Percentiles rank a stretch among this genome's conserved stretches.
Evolutionary conservation across 169 alveolate species (phyloP).

Genomic region (Cryptosporidium parvum): DNA sequence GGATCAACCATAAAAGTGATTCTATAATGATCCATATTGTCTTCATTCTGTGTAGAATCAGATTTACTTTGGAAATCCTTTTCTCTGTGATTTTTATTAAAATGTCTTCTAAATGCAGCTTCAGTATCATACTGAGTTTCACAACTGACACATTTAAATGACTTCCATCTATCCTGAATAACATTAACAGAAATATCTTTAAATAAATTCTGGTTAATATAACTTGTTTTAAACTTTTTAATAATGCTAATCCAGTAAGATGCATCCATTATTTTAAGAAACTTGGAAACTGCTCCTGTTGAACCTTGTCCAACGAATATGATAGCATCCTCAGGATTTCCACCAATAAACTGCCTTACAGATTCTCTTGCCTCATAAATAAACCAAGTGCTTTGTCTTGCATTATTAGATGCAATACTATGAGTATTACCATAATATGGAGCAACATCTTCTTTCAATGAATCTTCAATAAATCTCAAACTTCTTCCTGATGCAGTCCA

Average conservation of each 20-base stretch:
- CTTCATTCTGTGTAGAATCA: neutral
- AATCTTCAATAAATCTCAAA: conserved; percentile 86
- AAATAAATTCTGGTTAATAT: conserved; percentile 3
- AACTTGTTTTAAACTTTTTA: conserved; percentile 26
- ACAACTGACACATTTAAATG: conserved; percentile 77
- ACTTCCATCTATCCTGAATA: conserved; percentile 78
- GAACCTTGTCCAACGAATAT: conserved; percentile 86
- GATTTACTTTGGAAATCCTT: neutral
- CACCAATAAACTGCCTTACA: conserved; percentile 84
- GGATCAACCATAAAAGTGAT: conserved; percentile 85
- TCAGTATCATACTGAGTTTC: conserved; percentile 74
- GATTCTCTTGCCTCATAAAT: conserved; percentile 87
- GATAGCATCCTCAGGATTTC: conserved; percentile 85
- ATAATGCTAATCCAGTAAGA: conserved; percentile 71
- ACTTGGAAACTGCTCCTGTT: conserved; percentile 84
- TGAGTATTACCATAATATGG: conserved; percentile 91
- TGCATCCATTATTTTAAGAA: conserved; percentile 79
- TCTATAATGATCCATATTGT: conserved; percentile 62
- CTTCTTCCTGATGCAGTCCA: conserved; percentile 91
- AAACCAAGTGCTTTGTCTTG: conserved; percentile 87
- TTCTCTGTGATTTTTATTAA: conserved; percentile 51
- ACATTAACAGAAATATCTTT: conserved; percentile 70
- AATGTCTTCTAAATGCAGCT: conserved; percentile 77
- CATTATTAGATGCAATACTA: conserved; percentile 86
- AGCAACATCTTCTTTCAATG: conserved; percentile 81